Base-by-base conservation (phyloP, 2,329 filamentous ascomycete species). In the Trichoderma brevicompactum region DNA sequence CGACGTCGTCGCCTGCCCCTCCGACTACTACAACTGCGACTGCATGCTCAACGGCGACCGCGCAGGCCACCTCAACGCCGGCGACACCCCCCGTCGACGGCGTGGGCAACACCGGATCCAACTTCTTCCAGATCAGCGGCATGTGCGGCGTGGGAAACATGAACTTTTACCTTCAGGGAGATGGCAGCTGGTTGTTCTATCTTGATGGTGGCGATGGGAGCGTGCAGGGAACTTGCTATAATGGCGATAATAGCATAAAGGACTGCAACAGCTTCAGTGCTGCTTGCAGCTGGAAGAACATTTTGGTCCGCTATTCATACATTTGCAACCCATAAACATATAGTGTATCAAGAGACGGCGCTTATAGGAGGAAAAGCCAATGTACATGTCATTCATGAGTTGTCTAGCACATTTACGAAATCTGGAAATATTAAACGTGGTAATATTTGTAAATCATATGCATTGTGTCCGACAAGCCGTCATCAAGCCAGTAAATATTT, bases 151-250 rank as follows among this genome's bases (percentile, higher is more conserved):
- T 60, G 34, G 56, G 56, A 5, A 50, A 60, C 19, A 49, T 60
- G 56, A 50, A 60, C 44, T 60, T 60, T 60, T 60, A 60, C 34
- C 56, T 60, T 8, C 56, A 60, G 17, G 46, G 36, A 3, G 56
- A 60, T 13, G 56, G 56, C 23, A 32, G 34, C 32, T 60, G 56
- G 56, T n/a, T 50, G 34, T 60, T 60, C 19, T 60, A 60, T 48
- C 50, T 60, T 32, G 46, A 44, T 15, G 46, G 56, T 6, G 56
- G 56, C 12, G 56, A 60, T 10, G 44, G 56, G 19, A 17, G 7
- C 46, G 56, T 50, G 34, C 56, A 60, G 17, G 56, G 56, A 7
- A 38, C 34, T 5, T 60, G 56, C 23, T 60, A 36, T 52, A 36
- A 36, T 36, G 49, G 49, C 5, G 15, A 52, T 52, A n/a, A 36